These are phyloP conservation scores for Colletotrichum horii DNA, from an alignment of 2,329 filamentous ascomycete genomes.

Conservation along the genomic window DNA sequence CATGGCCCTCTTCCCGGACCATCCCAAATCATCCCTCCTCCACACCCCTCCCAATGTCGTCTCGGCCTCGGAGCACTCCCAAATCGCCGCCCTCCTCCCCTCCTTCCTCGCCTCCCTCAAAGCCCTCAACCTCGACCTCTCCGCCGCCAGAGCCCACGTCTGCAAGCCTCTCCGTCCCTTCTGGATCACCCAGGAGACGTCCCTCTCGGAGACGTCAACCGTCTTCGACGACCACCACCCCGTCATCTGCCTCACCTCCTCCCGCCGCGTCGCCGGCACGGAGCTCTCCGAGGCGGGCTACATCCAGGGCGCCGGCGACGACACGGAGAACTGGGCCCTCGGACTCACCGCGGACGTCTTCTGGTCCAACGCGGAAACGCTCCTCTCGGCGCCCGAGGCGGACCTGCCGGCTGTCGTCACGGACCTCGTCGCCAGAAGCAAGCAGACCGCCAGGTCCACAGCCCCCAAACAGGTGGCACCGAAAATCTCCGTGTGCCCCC, in stretches of 20 bases:
- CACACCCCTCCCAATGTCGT: constrained; percentile 76
- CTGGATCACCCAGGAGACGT: constrained; percentile 79
- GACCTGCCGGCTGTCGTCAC: constrained; percentile 60
- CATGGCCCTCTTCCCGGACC: constrained; percentile 71
- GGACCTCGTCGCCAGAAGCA: constrained; percentile 42
- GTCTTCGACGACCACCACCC: constrained; percentile 68
- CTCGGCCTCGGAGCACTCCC: constrained; percentile 76
- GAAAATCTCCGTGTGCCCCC: constrained; percentile 39
- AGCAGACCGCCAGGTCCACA: not conserved
- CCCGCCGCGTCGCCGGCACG: constrained; percentile 70
- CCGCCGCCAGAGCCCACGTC: constrained; percentile 58
- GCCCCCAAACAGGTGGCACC: constrained; percentile 38
- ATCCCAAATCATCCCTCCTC: constrained; percentile 47
- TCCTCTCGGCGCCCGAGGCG: constrained; percentile 71
- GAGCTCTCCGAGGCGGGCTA: constrained; percentile 72
- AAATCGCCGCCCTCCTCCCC: constrained; percentile 70
- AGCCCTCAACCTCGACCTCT: constrained; percentile 66
- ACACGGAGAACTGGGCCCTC: constrained; percentile 90
- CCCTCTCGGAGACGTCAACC: constrained; percentile 37
- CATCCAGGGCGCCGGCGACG: constrained; percentile 93
- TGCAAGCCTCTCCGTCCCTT: constrained; percentile 76
- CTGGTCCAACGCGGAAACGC: constrained; percentile 69
- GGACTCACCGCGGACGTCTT: constrained; percentile 81
- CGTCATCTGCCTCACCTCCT: constrained; percentile 86
- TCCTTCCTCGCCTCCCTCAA: constrained; percentile 57